Base-by-base conservation (phyloP, 371 early-diverging fungal genomes). In the Rhizomucor pusillus region DNA sequence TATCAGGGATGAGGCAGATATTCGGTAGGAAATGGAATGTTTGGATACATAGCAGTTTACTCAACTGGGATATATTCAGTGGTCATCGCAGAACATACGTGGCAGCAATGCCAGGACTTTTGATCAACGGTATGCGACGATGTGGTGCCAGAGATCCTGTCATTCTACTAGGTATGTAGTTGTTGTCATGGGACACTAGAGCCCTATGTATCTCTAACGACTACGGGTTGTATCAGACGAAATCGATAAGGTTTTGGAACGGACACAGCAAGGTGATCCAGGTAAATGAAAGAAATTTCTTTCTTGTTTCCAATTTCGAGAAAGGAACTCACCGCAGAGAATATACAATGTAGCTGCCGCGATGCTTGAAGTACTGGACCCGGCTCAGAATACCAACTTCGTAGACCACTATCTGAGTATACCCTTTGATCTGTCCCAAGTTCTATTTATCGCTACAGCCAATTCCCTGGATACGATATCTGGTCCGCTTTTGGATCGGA, bases 31-130 rank as follows among this genome's bases (percentile, higher is more conserved):
- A n/a, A 50, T 29, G 29, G 22, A 12, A 18, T 11, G 18, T 37
- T 29, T 35, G 19, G 12, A 35, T 13, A 18, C 5, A 40, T 41
- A 37, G 36, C 39, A 37, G 3, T n/a, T 11, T 29, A 29, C 7
- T 29, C 29, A 29, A 29, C 52, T 23, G n/a, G 9, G 5, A n/a
- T 46, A 3, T 4, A 45, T 45, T 23, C 50, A 70, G 71, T 29
- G 95, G 95, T 0, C 95, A 94, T 69, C 81, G 93, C 13, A 77
- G 93, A 19, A 94, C 95, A 2, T 94, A 94, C 68, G 83, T 94
- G 25, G 95, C 93, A 14, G 88, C 92, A 18, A 66, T 93, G 67
- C 95, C 95, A 4, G 95, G 95, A 16, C 53, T 88, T 13, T 81
- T 94, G 23, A 80, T 91, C 11, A 89, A 90, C 50, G 91, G 85